These are phyloP conservation scores for Davidsoniella virescens DNA, from an alignment of 2,329 filamentous ascomycete species.

Conservation along the genomic window DNA sequence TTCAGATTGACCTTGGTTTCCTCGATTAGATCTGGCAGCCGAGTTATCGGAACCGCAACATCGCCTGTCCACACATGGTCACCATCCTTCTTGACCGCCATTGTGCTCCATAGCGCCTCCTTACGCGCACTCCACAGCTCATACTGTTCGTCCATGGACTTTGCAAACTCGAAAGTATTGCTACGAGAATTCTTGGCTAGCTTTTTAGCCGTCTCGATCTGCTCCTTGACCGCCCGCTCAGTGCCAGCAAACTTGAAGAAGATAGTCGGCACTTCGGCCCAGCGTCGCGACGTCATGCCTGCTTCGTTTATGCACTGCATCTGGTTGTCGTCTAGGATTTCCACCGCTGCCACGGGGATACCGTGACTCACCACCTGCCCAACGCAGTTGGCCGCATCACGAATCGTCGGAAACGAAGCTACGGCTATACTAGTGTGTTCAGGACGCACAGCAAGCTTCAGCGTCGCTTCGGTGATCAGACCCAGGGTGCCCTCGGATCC, in stretches of 20 bases:
- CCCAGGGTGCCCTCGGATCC: constrained; percentile 85
- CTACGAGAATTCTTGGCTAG: constrained; percentile 46
- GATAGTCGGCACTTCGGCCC: constrained; percentile 58
- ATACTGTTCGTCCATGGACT: constrained; percentile 48
- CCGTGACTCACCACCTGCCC: constrained; percentile 64
- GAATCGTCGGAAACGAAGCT: constrained; percentile 39
- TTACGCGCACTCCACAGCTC: constrained; percentile 76
- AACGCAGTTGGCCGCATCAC: constrained; percentile 63
- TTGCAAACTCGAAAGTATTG: constrained; percentile 64
- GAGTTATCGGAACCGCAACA: constrained; percentile 66
- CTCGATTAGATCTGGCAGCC: constrained; percentile 59
- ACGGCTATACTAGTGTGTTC: constrained; percentile 70
- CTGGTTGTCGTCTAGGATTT: constrained; percentile 83
- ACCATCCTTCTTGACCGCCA: constrained; percentile 46
- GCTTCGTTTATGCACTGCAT: constrained; percentile 56
- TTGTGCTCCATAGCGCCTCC: constrained; percentile 67
- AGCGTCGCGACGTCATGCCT: constrained; percentile 47
- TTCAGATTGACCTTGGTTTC: constrained; percentile 39
- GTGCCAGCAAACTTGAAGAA: constrained; percentile 78
- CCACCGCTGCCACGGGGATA: constrained; percentile 76
- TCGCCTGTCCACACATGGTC: constrained; percentile 75
- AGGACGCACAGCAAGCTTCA: constrained; percentile 73
- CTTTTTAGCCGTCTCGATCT: constrained; percentile 49
- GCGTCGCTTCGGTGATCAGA: constrained; percentile 75
- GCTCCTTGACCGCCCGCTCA: constrained; percentile 56